Evolutionary conservation across 1,284 basidiomycete genomes (phyloP), one percentile per base, ranked within the genome.

Genomic region (Cryptococcus sp.): DNA sequence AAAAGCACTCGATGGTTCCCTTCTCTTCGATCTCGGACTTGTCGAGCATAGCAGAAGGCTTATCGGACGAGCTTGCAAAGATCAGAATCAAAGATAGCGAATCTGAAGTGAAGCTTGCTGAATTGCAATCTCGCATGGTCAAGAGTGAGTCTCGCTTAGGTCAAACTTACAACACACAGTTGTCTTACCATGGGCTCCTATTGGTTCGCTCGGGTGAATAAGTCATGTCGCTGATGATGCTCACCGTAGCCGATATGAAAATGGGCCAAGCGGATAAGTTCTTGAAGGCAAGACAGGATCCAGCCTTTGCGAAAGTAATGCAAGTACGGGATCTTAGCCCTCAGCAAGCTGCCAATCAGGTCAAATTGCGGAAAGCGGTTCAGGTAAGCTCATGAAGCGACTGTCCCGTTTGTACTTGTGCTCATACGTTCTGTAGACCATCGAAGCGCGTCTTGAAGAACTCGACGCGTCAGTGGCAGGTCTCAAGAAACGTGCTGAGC

Each of bases 321-420:
- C 74, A 80, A 41, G 74, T 81, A 13, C 74, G 79, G 39, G 80
- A 83, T 61, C 77, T 84, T 0, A 80, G 80, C 17, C 80, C 82
- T 0, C 80, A 83, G 62, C 82, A 83, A 59, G 66, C 76, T 13
- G 79, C 80, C 47, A 81, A 78, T 52, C 82, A 82, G 65, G 64
- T 69, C 47, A 71, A 74, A 48, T 71, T 84, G 31, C 74, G 81
- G 23, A 76, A 78, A 49, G 65, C 76, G 13, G 73, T 77, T 6
- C 74, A 74, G 60, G 71, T 71, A 35, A 41, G 67, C 59, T 19
- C 13, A 35, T 19, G 38, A 5, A 7, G 3, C 17, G 31, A 11
- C 41, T n/a, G 3, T 23, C 15, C 15, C 3, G 19, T 42, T 20
- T 10, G 19, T 13, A 25, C 45, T 47, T 17, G 25, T 39, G 19